Conservation (phyloP, 1,284 basidiomycete genomes). For the Gymnopus androsaceus region DNA sequence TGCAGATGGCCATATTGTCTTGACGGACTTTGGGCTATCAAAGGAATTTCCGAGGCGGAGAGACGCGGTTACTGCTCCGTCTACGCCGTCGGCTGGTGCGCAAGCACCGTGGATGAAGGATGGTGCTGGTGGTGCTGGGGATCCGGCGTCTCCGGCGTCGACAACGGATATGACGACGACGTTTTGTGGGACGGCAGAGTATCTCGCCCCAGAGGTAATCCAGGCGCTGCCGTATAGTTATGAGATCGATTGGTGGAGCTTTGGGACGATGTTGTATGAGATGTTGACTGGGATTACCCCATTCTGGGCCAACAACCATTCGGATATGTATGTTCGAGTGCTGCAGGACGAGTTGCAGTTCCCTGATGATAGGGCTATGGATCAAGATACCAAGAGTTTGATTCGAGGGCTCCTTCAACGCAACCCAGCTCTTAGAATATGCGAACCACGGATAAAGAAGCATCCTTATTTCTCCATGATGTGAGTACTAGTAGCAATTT, state of each 20-base stretch:
- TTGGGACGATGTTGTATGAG: conserved; percentile 96
- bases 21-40: conserved; percentile 93
- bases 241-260: conserved; percentile 97
- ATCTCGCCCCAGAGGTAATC: conserved; percentile 93
- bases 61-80: conserved; percentile 48
- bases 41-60: conserved; percentile 71
- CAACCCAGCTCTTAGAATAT: conserved; percentile 87
- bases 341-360: conserved; percentile 87
- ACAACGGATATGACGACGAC: conserved; percentile 69
- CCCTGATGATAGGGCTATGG: conserved; percentile 87
- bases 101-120: conserved; percentile 74
- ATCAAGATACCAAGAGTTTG: conserved; percentile 92
- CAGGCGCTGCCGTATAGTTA: conserved; percentile 90
- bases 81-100: conserved; percentile 51
- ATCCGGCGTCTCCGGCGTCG: conserved; percentile 60
- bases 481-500: conserved; percentile 53
- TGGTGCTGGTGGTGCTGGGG: conserved; percentile 47
- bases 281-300: conserved; percentile 92
- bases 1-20: conserved; percentile 89
- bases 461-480: conserved; percentile 98
- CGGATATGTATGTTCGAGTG: conserved; percentile 92
- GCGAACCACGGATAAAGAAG: conserved; percentile 89
- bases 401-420: conserved; percentile 94
- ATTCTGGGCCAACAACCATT: conserved; percentile 91
- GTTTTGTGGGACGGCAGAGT: conserved; percentile 92